These are phyloP conservation scores for Plectranthus barbatus DNA, from an alignment of 257 asterid genomes.

Conservation along the genomic window DNA sequence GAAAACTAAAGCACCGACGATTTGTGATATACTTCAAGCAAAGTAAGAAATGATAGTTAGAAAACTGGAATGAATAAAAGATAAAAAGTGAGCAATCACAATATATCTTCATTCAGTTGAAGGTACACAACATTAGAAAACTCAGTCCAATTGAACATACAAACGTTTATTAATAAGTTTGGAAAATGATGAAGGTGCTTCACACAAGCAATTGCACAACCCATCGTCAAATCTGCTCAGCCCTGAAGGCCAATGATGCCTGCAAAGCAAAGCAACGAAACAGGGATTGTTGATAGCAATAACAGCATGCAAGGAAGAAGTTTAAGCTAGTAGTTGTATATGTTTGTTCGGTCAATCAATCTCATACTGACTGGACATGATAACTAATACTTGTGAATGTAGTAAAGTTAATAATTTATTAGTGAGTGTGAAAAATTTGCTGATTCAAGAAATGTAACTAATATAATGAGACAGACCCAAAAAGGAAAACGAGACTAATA, in stretches of 20 bases:
- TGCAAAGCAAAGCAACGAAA: conserved; percentile 28
- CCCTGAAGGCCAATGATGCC: conserved; percentile 96
- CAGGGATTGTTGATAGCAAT: too few species aligned
- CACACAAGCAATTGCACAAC: conserved; percentile 2
- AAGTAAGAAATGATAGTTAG: too few species aligned
- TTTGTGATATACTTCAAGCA: too few species aligned
- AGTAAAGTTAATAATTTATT: too few species aligned
- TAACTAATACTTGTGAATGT: too few species aligned
- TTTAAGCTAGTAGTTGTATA: neutral
- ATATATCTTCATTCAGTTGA: neutral
- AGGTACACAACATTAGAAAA: conserved; percentile 5
- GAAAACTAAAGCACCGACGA: too few species aligned
- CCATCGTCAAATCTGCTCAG: conserved; percentile 31
- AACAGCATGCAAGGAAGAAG: neutral
- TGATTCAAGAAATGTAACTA: too few species aligned
- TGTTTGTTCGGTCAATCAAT: too few species aligned
- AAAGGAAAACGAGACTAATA: too few species aligned
- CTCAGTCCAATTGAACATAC: conserved; percentile 1
- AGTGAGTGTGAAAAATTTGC: too few species aligned
- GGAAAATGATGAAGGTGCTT: conserved; percentile 4
- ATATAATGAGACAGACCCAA: too few species aligned
- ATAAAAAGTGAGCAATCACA: neutral
- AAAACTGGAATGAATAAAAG: neutral
- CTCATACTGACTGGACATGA: too few species aligned
- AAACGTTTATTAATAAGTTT: conserved; percentile 17